A percentile compares a stretch with the other conserved stretches of the same genome.
phyloP scores from a whole-genome alignment of 805 yeast genomes.

The Wickerhamiella hasegawae region DNA sequence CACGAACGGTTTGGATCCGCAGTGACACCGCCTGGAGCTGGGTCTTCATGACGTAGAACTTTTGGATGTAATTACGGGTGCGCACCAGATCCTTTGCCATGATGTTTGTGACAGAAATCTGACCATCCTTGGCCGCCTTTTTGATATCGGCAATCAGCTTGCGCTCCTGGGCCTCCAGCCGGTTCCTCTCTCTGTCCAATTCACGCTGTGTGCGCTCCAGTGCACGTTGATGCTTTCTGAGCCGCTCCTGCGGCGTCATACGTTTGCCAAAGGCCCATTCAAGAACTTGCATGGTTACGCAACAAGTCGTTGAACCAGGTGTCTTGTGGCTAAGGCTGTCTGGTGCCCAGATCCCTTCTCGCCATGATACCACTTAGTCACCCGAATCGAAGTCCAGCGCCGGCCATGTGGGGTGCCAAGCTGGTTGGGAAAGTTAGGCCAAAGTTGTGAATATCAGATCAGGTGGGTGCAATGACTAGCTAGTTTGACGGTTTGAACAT shows the following conservation, averaged over 20 bases:
- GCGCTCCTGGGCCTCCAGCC: constrained; percentile 85
- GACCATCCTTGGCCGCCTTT: constrained; percentile 81
- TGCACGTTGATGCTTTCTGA: constrained; percentile 90
- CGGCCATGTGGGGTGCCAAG: too few relatives aligned
- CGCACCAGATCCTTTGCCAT: constrained; percentile 93
- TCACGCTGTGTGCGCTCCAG: constrained; percentile 90
- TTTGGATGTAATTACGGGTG: constrained; percentile 65
- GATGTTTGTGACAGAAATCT: constrained; percentile 74
- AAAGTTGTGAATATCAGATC: too few relatives aligned
- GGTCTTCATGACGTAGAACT: constrained; percentile 85
- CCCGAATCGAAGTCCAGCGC: too few relatives aligned
- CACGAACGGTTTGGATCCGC: constrained; percentile 80
- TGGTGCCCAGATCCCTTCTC: background rate
- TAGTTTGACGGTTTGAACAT: too few relatives aligned
- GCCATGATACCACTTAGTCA: too few relatives aligned
- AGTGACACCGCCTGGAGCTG: constrained; percentile 89
- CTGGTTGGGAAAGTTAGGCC: too few relatives aligned
- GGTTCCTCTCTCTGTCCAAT: constrained; percentile 69
- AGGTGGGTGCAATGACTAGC: too few relatives aligned
- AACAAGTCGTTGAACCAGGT: too few relatives aligned
- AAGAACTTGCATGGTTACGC: constrained; percentile 57
- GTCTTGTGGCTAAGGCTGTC: too few relatives aligned
- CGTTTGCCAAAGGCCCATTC: constrained; percentile 96
- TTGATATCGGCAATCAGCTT: constrained; percentile 72
- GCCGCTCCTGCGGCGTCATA: constrained; percentile 84